These are phyloP conservation scores for Pseudocercospora musae DNA, from an alignment of 2,329 filamentous ascomycete genomes.

Conservation along the genomic window DNA sequence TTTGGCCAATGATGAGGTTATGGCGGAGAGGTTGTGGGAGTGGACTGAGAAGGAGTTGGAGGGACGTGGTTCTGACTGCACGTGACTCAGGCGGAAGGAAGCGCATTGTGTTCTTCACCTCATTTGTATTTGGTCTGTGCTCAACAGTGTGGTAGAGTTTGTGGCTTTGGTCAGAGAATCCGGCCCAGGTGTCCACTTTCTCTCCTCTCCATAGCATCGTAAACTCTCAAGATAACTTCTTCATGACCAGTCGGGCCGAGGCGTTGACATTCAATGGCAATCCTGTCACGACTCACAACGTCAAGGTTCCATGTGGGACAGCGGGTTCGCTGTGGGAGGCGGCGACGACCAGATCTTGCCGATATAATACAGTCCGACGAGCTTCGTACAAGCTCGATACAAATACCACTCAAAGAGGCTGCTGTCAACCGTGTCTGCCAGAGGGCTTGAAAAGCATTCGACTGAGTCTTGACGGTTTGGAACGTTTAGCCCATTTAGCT, in stretches of 20 bases:
- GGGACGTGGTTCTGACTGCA: constrained; percentile 6
- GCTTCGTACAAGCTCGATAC: neutral
- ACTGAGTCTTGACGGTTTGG: too few species aligned
- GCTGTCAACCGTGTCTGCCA: neutral
- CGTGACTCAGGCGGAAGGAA: neutral
- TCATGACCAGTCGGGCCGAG: neutral
- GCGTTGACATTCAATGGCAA: neutral
- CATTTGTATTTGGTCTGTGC: neutral
- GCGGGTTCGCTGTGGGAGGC: neutral
- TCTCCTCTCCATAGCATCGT: neutral
- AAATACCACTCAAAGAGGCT: neutral
- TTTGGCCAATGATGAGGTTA: constrained; percentile 30
- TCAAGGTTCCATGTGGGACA: neutral
- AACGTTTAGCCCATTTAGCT: neutral
- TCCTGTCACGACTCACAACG: neutral
- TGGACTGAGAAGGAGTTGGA: constrained; percentile 31
- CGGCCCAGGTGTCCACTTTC: neutral
- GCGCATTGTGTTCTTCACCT: neutral
- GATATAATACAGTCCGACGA: neutral
- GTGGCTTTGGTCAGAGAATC: too few species aligned
- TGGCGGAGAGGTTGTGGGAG: constrained; percentile 37
- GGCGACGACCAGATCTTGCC: neutral
- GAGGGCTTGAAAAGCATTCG: too few species aligned
- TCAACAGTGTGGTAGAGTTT: neutral
- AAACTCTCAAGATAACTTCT: neutral